These are phyloP conservation scores for Raddia distichophylla DNA, from an alignment of 176 grass and related monocot species.

Conservation along the genomic window DNA sequence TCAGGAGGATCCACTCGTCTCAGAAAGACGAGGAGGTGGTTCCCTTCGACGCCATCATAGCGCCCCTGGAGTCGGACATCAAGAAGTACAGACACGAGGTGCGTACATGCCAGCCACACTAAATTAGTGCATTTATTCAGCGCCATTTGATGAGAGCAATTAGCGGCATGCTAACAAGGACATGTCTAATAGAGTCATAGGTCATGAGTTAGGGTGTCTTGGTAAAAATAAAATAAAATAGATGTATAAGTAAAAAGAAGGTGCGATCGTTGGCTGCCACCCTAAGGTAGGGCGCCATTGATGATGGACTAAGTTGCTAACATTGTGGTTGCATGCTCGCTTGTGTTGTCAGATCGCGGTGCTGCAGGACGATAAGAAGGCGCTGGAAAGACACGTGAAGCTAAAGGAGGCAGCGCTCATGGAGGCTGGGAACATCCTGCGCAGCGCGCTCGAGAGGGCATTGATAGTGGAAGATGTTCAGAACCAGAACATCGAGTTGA, in stretches of 20 bases:
- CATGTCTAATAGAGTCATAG: too few species aligned
- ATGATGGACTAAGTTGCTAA: too few species aligned
- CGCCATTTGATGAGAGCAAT: not conserved
- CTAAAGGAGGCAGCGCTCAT: constrained; percentile 84
- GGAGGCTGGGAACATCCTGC: constrained; percentile 79
- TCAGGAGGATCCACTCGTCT: constrained; percentile 71
- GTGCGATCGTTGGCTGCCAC: too few species aligned
- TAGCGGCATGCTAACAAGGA: not conserved
- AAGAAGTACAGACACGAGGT: constrained; percentile 81
- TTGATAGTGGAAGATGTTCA: constrained; percentile 85
- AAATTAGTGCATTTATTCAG: not conserved
- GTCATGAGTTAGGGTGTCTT: too few species aligned
- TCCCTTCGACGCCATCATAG: constrained; percentile 75
- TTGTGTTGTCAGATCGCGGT: constrained; percentile 57
- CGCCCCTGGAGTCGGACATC: constrained; percentile 86
- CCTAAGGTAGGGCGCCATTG: too few species aligned
- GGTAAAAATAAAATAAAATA: too few species aligned
- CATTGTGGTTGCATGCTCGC: not conserved
- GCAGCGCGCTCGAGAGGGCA: constrained; percentile 73
- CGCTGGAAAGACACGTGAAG: constrained; percentile 71
- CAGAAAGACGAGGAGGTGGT: constrained; percentile 80
- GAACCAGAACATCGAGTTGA: constrained; percentile 86
- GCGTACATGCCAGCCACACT: constrained; percentile 37
- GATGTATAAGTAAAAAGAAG: too few species aligned
- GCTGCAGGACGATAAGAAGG: constrained; percentile 87